phyloP scores from a whole-genome alignment of 2,329 filamentous ascomycete species.

The Alternaria conjuncta region DNA sequence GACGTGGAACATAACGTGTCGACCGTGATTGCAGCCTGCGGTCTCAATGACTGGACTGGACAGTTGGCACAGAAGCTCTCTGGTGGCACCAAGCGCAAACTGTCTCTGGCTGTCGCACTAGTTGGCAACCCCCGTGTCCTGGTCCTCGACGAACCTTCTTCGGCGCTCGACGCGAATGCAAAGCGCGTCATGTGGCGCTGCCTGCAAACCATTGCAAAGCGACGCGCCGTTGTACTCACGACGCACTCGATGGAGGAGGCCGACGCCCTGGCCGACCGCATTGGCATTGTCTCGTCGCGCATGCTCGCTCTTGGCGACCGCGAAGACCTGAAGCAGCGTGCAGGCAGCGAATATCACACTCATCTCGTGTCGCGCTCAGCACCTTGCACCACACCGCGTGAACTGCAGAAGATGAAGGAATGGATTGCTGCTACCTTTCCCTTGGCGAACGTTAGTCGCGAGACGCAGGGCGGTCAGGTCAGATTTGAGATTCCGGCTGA shows the following conservation, averaged over 20 bases:
- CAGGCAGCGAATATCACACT: background rate
- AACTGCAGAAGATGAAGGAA: background rate
- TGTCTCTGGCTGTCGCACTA: slow-evolving; percentile 85
- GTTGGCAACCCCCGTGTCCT: slow-evolving; percentile 91
- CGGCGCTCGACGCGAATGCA: slow-evolving; percentile 86
- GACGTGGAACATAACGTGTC: slow-evolving; percentile 78
- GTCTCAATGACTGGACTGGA: slow-evolving; percentile 71
- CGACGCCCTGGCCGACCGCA: background rate
- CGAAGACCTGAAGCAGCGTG: background rate
- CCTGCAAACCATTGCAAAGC: background rate
- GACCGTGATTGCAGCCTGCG: slow-evolving; percentile 79
- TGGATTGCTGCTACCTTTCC: background rate
- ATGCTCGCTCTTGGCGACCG: background rate
- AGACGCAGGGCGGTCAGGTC: background rate
- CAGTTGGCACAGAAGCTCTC: slow-evolving; percentile 81
- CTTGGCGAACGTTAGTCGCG: background rate
- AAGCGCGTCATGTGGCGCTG: slow-evolving; percentile 89
- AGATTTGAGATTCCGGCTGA: background rate
- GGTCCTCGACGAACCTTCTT: slow-evolving; percentile 86
- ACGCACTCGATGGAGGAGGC: background rate
- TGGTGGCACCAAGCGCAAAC: slow-evolving; percentile 92
- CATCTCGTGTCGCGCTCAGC: background rate
- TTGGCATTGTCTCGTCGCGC: background rate
- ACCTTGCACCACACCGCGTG: background rate
- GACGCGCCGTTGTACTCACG: background rate